phyloP scores from a whole-genome alignment of 1,139 yeast genomes.

The Saccharomycopsis crataegensis region DNA sequence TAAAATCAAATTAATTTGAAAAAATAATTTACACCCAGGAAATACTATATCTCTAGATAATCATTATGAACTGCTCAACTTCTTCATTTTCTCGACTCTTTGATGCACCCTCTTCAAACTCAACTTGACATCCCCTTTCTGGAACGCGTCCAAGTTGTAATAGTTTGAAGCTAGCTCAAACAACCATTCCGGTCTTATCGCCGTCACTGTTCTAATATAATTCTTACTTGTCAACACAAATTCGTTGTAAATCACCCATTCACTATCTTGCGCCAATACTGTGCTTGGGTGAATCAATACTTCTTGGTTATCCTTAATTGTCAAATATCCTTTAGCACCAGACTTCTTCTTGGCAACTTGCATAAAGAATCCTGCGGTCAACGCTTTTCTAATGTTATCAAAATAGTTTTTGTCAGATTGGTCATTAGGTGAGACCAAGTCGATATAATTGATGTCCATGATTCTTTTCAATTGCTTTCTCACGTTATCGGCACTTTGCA shows the following conservation, averaged over 20 bases:
- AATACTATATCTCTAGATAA: no score
- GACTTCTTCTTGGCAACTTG: slow-evolving; percentile 88
- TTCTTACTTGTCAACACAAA: slow-evolving; percentile 90
- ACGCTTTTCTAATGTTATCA: slow-evolving; percentile 75
- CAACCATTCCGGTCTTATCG: slow-evolving; percentile 85
- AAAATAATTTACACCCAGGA: no score
- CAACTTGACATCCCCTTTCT: slow-evolving; percentile 76
- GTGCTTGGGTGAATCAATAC: slow-evolving; percentile 92
- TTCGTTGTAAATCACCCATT: slow-evolving; percentile 93
- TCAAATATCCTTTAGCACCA: slow-evolving; percentile 70
- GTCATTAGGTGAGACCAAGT: slow-evolving; percentile 60
- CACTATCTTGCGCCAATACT: slow-evolving; percentile 75
- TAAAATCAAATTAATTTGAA: no score
- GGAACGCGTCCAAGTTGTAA: slow-evolving; percentile 66
- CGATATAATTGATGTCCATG: slow-evolving; percentile 77
- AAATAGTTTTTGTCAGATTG: slow-evolving; percentile 58
- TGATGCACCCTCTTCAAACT: slow-evolving; percentile 64
- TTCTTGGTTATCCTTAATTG: slow-evolving; percentile 93
- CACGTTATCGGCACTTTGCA: slow-evolving; percentile 77
- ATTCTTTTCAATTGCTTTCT: slow-evolving; percentile 74
- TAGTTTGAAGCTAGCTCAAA: slow-evolving; percentile 82
- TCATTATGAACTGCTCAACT: not conserved
- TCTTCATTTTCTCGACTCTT: slow-evolving; percentile 37
- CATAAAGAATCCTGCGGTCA: slow-evolving; percentile 94
- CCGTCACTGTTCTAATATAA: slow-evolving; percentile 91